Evolutionary conservation across 345 rosid genomes (phyloP).

Genomic region (Populus tremula): DNA sequence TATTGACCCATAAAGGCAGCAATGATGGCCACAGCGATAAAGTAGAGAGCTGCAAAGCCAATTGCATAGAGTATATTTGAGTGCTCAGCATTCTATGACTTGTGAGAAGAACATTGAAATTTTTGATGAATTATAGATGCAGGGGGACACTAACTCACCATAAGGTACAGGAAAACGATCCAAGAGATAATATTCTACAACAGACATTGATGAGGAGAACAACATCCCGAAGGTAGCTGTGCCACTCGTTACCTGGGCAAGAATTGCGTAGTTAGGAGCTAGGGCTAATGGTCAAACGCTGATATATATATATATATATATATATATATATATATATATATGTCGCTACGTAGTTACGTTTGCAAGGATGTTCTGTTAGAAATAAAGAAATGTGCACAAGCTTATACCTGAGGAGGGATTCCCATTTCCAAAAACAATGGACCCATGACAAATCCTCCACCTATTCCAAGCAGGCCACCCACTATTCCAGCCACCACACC

Average conservation of each 20-base stretch:
- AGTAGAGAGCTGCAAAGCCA: conserved; percentile 10
- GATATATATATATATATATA: too few species aligned
- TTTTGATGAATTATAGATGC: background rate
- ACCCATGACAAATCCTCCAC: conserved; percentile 10
- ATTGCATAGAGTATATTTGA: background rate
- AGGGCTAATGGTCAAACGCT: too few species aligned
- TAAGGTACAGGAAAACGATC: conserved; percentile 9
- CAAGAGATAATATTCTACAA: conserved; percentile 5
- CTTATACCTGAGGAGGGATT: conserved; percentile 9
- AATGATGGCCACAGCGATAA: conserved; percentile 12
- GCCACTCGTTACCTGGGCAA: background rate
- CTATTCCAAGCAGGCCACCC: conserved; percentile 3
- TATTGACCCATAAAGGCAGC: conserved; percentile 15
- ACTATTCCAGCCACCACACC: conserved; percentile 2
- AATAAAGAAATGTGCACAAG: background rate
- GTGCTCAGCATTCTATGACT: background rate
- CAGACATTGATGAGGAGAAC: conserved; percentile 10
- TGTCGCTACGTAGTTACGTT: too few species aligned
- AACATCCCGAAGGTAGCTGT: conserved; percentile 7
- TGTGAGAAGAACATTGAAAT: background rate
- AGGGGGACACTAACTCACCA: background rate
- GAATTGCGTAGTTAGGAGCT: background rate
- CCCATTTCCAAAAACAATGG: conserved; percentile 5
- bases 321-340: too few species aligned
- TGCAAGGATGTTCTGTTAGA: background rate